These are phyloP conservation scores for Penstemon davidsonii DNA, from an alignment of 257 asterid genomes.

Conservation along the genomic window DNA sequence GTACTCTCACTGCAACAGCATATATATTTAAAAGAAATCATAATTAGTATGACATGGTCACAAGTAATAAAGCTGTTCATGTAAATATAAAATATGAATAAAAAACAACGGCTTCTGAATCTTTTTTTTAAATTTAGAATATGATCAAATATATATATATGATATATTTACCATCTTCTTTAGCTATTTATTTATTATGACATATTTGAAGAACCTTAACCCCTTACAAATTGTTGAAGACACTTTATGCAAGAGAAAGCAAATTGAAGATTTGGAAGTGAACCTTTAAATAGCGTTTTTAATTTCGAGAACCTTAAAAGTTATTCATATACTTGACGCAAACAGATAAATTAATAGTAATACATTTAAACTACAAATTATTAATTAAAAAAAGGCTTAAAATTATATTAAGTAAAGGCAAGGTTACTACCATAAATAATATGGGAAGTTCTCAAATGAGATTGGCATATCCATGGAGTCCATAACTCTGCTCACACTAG, in stretches of 20 bases:
- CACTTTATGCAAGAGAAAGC: neutral
- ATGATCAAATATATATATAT: neutral
- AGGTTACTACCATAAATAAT: slow-evolving; percentile 18
- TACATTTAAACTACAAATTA: neutral
- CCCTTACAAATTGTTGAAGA: neutral
- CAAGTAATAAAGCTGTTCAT: neutral
- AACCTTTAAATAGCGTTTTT: neutral
- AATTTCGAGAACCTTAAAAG: neutral
- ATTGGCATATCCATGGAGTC: neutral
- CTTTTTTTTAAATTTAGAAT: neutral
- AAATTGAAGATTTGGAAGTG: neutral
- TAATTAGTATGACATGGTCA: neutral
- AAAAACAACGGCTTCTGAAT: too few species aligned
- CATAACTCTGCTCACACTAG: neutral
- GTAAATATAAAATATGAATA: neutral
- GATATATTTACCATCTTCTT: neutral
- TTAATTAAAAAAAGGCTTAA: neutral
- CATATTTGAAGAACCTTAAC: neutral
- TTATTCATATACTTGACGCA: neutral
- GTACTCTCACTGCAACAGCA: slow-evolving; percentile 18
- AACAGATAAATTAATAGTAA: neutral
- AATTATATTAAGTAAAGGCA: neutral
- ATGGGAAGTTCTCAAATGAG: slow-evolving; percentile 17
- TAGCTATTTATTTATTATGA: neutral
- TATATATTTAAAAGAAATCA: neutral